Conservation (phyloP, 495 filamentous ascomycete species). For the Talaromyces proteolyticus region DNA sequence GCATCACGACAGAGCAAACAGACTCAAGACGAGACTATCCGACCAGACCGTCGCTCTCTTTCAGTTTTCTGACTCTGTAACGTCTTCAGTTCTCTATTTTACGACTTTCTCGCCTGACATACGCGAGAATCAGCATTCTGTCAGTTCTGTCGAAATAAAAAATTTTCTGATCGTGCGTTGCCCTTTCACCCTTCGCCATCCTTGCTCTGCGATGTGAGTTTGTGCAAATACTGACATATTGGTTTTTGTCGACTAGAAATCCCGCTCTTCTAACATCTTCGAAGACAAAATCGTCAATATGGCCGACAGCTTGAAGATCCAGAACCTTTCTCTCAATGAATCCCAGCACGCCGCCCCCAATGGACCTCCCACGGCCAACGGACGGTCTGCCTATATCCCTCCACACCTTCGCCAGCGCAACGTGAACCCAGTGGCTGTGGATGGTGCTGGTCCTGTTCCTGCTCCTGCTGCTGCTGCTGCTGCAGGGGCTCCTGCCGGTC, state of each 20-base stretch:
- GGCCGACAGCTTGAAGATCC: constrained; percentile 95
- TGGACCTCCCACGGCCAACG: constrained; percentile 24
- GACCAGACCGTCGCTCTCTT: background rate
- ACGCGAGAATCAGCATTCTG: no score
- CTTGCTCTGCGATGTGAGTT: no score
- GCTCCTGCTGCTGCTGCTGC: constrained; percentile 4
- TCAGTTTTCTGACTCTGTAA: background rate
- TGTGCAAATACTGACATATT: no score
- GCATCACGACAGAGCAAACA: background rate
- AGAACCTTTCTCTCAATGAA: constrained; percentile 69
- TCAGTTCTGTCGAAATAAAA: no score
- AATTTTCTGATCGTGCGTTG: background rate
- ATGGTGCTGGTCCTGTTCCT: constrained; percentile 33
- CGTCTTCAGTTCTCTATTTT: background rate
- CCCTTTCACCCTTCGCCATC: background rate
- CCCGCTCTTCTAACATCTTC: constrained; percentile 5
- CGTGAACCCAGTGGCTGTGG: constrained; percentile 33
- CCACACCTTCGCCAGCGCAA: constrained; percentile 77
- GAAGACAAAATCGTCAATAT: constrained; percentile 48
- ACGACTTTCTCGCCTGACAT: background rate
- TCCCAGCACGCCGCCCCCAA: constrained; percentile 63
- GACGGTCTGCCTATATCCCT: constrained; percentile 85
- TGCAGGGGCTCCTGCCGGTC: constrained; percentile 26
- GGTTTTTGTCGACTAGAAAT: no score
- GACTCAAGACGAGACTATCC: background rate